A percentile compares a stretch with the other conserved stretches of the same genome.
phyloP scores from a whole-genome alignment of 768 basidiomycete genomes.

The Kwoniella mangroviensis region DNA sequence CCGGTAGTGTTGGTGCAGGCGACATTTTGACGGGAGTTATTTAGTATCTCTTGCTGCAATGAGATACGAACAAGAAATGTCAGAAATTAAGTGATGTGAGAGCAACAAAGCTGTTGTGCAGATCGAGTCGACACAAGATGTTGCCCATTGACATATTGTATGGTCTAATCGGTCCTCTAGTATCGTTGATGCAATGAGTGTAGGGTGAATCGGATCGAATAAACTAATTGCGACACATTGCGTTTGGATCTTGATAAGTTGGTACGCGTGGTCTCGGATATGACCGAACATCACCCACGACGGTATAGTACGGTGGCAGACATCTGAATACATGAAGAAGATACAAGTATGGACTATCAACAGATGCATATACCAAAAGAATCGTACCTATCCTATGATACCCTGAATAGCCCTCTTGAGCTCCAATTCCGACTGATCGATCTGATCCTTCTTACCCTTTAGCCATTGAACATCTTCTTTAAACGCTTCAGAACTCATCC shows the following conservation, averaged over 20 bases:
- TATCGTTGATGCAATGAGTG: not conserved
- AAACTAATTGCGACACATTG: not conserved
- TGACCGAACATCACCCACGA: not conserved
- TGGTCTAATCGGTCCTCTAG: not conserved
- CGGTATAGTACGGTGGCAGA: too few species aligned
- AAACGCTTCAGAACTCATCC: not conserved
- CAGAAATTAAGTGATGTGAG: not conserved
- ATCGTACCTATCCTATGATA: not conserved
- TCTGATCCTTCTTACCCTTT: not conserved
- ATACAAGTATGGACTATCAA: too few species aligned
- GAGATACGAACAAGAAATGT: not conserved
- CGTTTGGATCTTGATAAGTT: not conserved
- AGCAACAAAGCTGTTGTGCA: not conserved
- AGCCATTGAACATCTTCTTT: not conserved
- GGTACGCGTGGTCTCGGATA: not conserved
- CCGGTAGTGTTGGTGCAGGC: slow-evolving; percentile 34
- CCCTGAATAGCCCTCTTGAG: not conserved
- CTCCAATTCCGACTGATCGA: not conserved
- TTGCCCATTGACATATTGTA: too few species aligned
- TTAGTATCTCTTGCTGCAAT: not conserved
- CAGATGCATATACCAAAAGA: too few species aligned
- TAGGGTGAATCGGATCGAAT: not conserved
- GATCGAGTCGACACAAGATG: not conserved
- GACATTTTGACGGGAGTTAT: not conserved
- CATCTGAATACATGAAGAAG: too few species aligned